Base-by-base conservation (phyloP, 495 filamentous ascomycete species). In the Talaromyces borbonicus region DNA sequence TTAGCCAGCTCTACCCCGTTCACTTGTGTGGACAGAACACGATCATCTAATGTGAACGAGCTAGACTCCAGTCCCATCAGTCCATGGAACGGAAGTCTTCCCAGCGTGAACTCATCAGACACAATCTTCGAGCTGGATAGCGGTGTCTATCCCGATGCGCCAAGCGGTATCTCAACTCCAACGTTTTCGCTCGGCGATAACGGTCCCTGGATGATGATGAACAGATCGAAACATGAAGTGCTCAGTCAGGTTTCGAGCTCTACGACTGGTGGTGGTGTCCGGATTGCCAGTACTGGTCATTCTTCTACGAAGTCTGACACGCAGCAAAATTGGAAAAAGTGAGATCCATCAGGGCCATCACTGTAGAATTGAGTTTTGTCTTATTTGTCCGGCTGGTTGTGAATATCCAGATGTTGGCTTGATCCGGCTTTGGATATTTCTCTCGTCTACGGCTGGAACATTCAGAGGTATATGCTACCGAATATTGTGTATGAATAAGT, bases 51-150 rank as follows among this genome's bases (percentile, higher is more conserved):
- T 12, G 5, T 38, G 2, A 38, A 20, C 35, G 35, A 38, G n/a
- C 16, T 38, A 3, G 35, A 38, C 8, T 38, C 35, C 35, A 38
- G 35, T 8, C 35, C 35, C 35, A 12, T 38, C 18, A 38, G 35
- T 7, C 35, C 35, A 4, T 20, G 19, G 16, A 38, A 16, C 8
- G 3, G 18, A 0, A 8, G n/a, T 12, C 16, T 20, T 38, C 35
- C 16, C 35, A 38, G 4, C 35, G 22, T 38, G 35, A 38, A 16
- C 16, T 38, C 35, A 8, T 22, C 35, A 8, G 35, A 38, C 15
- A 38, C 35, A 22, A 38, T 38, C 16, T 38, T 38, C 16, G 35
- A 38, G 16, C 35, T 38, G 9, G 35, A 38, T 20, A 38, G 35
- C 18, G 26, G 26, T 11, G 15, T 20, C 35, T 12, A 22, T 11